These are phyloP conservation scores for Fusarium floridanum DNA, from an alignment of 2,329 filamentous ascomycete species.

Conservation along the genomic window DNA sequence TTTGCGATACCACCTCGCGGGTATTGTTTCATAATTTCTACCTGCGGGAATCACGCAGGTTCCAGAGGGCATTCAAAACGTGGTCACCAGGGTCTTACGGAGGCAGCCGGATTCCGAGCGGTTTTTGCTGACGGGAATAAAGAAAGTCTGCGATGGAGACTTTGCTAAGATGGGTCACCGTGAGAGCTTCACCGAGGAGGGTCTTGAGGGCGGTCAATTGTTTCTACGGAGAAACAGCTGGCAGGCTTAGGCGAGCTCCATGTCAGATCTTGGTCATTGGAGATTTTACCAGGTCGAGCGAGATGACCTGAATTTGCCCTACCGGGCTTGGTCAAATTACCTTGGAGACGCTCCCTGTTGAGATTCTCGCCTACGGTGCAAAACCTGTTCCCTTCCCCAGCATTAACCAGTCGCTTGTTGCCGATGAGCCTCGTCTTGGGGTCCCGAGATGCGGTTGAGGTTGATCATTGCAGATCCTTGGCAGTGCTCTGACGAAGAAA, in stretches of 20 bases:
- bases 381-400: not conserved
- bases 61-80: not conserved
- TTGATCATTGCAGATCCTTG: slow-evolving; percentile 6
- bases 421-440: not conserved
- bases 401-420: not conserved
- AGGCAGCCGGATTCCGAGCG: not conserved
- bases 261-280: not conserved
- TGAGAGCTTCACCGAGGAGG: slow-evolving; percentile 5
- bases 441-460: not conserved
- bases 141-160: not conserved
- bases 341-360: not conserved
- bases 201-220: not conserved
- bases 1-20: not conserved
- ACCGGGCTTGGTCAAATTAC: not conserved
- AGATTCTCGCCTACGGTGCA: not conserved
- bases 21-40: slow-evolving; percentile 8
- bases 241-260: not conserved
- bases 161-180: not conserved
- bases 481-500: not conserved
- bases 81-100: slow-evolving; percentile 3
- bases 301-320: not conserved
- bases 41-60: not conserved
- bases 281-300: not conserved
- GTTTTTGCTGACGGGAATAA: not conserved
- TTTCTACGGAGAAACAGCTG: not conserved